Conservation (phyloP, 805 yeast genomes). For the Candida ascalaphidarum region DNA sequence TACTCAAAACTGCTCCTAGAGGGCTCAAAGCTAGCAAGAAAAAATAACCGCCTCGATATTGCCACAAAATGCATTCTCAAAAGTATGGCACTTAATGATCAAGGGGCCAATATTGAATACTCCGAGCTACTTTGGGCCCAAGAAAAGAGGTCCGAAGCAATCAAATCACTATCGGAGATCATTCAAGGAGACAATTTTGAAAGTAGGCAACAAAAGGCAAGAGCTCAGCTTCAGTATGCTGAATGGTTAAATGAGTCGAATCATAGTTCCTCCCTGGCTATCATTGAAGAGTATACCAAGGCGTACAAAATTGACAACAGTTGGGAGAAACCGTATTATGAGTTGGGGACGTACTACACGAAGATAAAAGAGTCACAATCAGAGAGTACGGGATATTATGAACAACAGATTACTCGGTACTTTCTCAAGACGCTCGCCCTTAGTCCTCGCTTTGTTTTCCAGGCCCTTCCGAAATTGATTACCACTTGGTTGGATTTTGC, state of each 20-base stretch:
- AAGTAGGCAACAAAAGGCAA: constrained; percentile 15
- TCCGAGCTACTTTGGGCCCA: constrained; percentile 82
- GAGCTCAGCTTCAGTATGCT: constrained; percentile 68
- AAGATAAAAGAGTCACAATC: constrained; percentile 65
- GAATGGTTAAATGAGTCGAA: constrained; percentile 85
- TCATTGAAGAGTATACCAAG: constrained; percentile 58
- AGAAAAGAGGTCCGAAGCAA: constrained; percentile 81
- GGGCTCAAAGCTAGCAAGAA: constrained; percentile 58
- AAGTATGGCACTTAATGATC: constrained; percentile 38
- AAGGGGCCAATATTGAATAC: constrained; percentile 60
- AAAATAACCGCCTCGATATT: constrained; percentile 59
- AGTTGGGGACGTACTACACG: constrained; percentile 70
- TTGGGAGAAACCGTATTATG: constrained; percentile 78
- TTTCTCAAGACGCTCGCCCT: constrained; percentile 52
- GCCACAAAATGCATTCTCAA: constrained; percentile 61
- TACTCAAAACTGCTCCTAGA: constrained; percentile 42
- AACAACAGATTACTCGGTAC: constrained; percentile 44
- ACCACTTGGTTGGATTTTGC: constrained; percentile 87
- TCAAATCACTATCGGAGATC: constrained; percentile 49
- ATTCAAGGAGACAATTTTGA: constrained; percentile 12
- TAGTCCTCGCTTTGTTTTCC: constrained; percentile 64
- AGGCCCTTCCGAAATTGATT: constrained; percentile 81
- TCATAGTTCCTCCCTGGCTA: constrained; percentile 67
- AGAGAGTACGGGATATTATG: constrained; percentile 41
- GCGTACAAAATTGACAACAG: constrained; percentile 45